Base-by-base conservation (phyloP, 305 asterid species). In the Rubia tinctorum region DNA sequence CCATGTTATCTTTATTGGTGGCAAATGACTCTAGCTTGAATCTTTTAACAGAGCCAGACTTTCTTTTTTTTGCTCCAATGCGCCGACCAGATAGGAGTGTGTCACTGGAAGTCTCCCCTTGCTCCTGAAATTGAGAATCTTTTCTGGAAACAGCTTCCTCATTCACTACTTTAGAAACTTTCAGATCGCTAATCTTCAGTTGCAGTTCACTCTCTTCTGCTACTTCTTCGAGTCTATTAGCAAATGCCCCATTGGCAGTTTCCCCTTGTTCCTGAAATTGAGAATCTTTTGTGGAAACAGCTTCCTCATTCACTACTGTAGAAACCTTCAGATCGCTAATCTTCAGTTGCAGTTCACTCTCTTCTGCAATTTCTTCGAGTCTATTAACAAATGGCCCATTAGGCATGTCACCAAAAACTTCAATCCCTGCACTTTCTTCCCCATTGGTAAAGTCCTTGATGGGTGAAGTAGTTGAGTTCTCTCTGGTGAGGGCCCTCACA, bases 31-130 rank as follows among this genome's bases (percentile, higher is more conserved):
- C 93, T 84, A 81, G 86, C 82, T 72, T 91, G 82, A 93, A 91
- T 78, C 97, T 85, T 83, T 85, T 89, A 39, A 93, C 98, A 66
- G 82, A 82, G 74, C 96, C 93, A 73, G 97, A 93, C 83, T 93
- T 93, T 84, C 98, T 88, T 87, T 74, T 86, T 73, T 62, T 93
- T 66, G 98, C 91, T 71, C 97, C 96, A 43, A n/a, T n/a, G n/a
- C n/a, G n/a, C n/a, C n/a, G n/a, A n/a, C n/a, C n/a, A n/a, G n/a
- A n/a, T n/a, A n/a, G n/a, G n/a, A n/a, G n/a, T n/a, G n/a, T n/a
- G n/a, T n/a, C 53, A 12, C 13, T 45, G 11, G 53, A 90, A 34
- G 62, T 74, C 72, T 74, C 81, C 72, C 11, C 62, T 66, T 55
- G 69, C 42, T 60, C 73, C 2, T 80, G 63, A n/a, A 47, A 61